These are phyloP conservation scores for Kazachstania kunashirensis DNA, from an alignment of 805 yeast species.

Conservation along the genomic window DNA sequence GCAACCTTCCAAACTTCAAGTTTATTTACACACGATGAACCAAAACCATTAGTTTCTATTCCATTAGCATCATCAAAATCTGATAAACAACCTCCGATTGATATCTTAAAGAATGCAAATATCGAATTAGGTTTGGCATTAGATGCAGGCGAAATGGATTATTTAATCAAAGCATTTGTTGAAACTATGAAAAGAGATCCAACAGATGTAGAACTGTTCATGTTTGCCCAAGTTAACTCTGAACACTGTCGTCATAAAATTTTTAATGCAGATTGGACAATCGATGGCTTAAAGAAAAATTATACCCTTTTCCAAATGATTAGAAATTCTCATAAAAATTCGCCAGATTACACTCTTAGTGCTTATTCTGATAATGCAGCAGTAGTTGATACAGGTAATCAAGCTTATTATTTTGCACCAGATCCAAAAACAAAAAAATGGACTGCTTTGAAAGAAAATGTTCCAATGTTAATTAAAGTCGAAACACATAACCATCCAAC, in stretches of 20 bases:
- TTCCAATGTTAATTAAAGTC: conserved; percentile 86
- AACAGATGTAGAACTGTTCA: conserved; percentile 93
- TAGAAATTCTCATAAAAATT: conserved; percentile 77
- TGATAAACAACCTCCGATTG: conserved; percentile 27
- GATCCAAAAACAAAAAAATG: conserved; percentile 63
- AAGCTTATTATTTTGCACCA: conserved; percentile 72
- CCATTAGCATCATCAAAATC: conserved; percentile 42
- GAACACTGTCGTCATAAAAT: conserved; percentile 99
- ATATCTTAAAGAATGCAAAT: conserved; percentile 66
- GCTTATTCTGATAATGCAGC: conserved; percentile 99
- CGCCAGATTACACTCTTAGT: conserved; percentile 74
- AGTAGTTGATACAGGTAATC: conserved; percentile 49
- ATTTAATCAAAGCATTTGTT: conserved; percentile 74
- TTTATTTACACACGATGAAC: conserved; percentile 65
- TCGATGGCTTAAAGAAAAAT: conserved; percentile 71
- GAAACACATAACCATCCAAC: conserved; percentile 99
- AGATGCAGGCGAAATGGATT: conserved; percentile 86
- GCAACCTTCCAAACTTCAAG: conserved; percentile 58
- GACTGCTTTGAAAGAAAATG: conserved; percentile 63
- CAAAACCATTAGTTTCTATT: conserved; percentile 74
- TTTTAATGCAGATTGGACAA: conserved; percentile 96
- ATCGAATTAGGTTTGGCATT: conserved; percentile 84
- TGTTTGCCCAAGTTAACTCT: conserved; percentile 99
- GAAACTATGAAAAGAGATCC: conserved; percentile 75
- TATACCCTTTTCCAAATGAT: conserved; percentile 85